Base-by-base conservation (phyloP, 768 basidiomycete species). In the Suillus decipiens region DNA sequence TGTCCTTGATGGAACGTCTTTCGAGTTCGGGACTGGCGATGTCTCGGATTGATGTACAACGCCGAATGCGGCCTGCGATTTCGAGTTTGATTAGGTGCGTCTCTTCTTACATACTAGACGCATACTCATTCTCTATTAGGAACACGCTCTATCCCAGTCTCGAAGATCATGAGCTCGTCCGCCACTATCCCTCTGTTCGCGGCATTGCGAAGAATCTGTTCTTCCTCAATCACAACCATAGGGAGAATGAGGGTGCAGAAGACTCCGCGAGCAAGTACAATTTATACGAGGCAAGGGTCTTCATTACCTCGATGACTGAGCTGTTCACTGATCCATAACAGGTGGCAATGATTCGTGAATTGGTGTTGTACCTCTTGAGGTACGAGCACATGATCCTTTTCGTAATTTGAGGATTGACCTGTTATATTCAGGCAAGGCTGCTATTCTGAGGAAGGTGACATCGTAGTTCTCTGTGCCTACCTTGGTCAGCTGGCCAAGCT, bases 1-100 rank as follows among this genome's bases (percentile, higher is more conserved):
- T 84, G 77, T 90, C 88, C 1, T 77, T 92, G 1, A 91, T 93
- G 88, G 90, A 93, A 66, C 82, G 91, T 15, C 76, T 93, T 10
- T 81, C 89, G 0, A 70, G 67, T 6, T 79, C 78, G 28, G 85
- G 86, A 10, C 70, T 90, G 36, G 73, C 80, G 0, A 91, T 92
- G 89, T 88, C 89, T 1, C 82, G 81, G 41, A 85, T 92, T 14
- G 80, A 88, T 67, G 83, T 89, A 0, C 91, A 93, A 70, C 78
- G 91, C 1, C 81, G 92, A 15, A 93, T 93, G 92, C 79, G 89
- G 6, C 90, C 90, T 0, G 68, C 72, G 4, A 91, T 93, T 48
- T 87, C 89, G 0, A 79, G 81, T 39, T 74, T 90, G 2, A 76
- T 76, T 2, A 62, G 71, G 67, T 69, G 19, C 34, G 68, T 55